These are phyloP conservation scores for Dendryphion nanum DNA, from an alignment of 2,329 filamentous ascomycete genomes.

Conservation along the genomic window DNA sequence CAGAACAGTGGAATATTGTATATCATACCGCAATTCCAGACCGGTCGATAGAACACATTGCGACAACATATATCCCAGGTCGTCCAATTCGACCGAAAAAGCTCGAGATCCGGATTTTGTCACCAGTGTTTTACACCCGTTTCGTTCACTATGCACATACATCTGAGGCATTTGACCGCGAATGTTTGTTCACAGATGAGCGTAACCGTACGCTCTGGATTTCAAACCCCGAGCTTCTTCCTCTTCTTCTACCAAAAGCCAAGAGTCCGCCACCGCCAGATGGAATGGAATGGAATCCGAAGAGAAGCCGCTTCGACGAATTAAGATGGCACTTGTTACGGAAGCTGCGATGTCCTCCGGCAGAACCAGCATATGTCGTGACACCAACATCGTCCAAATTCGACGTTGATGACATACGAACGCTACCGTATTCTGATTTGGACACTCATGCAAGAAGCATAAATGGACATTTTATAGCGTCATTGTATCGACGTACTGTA, in stretches of 20 bases:
- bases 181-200: slow-evolving; percentile 50
- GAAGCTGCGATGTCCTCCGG: slow-evolving; percentile 41
- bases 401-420: slow-evolving; percentile 37
- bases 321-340: slow-evolving; percentile 40
- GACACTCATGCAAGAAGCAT: slow-evolving; percentile 36
- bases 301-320: slow-evolving; percentile 15
- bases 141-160: slow-evolving; percentile 64
- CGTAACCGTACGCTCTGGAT: slow-evolving; percentile 60
- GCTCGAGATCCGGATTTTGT: slow-evolving; percentile 59
- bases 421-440: slow-evolving; percentile 38
- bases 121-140: slow-evolving; percentile 65
- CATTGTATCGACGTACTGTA: slow-evolving; percentile 37
- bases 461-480: slow-evolving; percentile 12
- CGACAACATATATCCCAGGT: slow-evolving; percentile 17
- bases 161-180: slow-evolving; percentile 60
- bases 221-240: slow-evolving; percentile 54
- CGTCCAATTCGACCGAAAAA: slow-evolving; percentile 26
- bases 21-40: slow-evolving; percentile 54
- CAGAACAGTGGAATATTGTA: slow-evolving; percentile 48
- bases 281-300: slow-evolving; percentile 1
- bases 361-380: slow-evolving; percentile 37
- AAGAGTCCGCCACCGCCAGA: slow-evolving; percentile 39
- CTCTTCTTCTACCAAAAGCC: slow-evolving; percentile 16
- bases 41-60: slow-evolving; percentile 14
- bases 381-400: slow-evolving; percentile 11